Percentiles rank a stretch among this genome's conserved stretches.
Conservation (phyloP, 2,329 filamentous ascomycete species). For the Colletotrichum camelliae region DNA sequence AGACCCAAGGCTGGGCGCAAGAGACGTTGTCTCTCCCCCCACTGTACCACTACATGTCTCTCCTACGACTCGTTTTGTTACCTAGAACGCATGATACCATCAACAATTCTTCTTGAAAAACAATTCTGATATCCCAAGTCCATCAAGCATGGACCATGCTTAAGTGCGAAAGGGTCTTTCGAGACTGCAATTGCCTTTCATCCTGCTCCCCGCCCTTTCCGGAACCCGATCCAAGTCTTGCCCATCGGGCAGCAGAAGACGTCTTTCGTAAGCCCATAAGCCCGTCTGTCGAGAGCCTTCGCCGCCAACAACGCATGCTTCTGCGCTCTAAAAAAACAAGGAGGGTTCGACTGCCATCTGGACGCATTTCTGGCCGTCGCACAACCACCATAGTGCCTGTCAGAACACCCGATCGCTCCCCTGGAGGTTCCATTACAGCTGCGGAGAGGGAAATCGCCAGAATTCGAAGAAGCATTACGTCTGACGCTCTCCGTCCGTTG, state of each 20-base stretch:
- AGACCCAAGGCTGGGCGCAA: background rate
- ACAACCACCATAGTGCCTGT: background rate
- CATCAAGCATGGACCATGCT: constrained; percentile 46
- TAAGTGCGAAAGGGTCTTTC: constrained; percentile 46
- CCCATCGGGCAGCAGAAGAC: constrained; percentile 34
- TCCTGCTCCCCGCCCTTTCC: constrained; percentile 10
- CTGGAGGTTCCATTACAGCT: background rate
- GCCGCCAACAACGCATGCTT: constrained; percentile 40
- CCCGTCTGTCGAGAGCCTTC: constrained; percentile 33
- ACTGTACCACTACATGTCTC: constrained; percentile 10
- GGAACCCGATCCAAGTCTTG: constrained; percentile 20
- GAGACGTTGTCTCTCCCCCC: background rate
- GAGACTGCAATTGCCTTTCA: constrained; percentile 16
- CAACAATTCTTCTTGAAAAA: constrained; percentile 31
- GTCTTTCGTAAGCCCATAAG: constrained; percentile 35
- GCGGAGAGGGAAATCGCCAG: background rate
- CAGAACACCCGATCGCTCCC: background rate
- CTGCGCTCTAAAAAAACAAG: constrained; percentile 36
- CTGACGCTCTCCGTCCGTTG: constrained; percentile 6
- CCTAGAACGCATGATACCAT: constrained; percentile 22
- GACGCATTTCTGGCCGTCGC: background rate
- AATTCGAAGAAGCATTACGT: background rate
- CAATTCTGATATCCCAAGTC: constrained; percentile 14
- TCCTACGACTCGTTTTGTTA: constrained; percentile 12
- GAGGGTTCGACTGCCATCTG: constrained; percentile 37